These are phyloP conservation scores for Leishmania gerbilli DNA, from an alignment of 208 protist species.

Conservation along the genomic window DNA sequence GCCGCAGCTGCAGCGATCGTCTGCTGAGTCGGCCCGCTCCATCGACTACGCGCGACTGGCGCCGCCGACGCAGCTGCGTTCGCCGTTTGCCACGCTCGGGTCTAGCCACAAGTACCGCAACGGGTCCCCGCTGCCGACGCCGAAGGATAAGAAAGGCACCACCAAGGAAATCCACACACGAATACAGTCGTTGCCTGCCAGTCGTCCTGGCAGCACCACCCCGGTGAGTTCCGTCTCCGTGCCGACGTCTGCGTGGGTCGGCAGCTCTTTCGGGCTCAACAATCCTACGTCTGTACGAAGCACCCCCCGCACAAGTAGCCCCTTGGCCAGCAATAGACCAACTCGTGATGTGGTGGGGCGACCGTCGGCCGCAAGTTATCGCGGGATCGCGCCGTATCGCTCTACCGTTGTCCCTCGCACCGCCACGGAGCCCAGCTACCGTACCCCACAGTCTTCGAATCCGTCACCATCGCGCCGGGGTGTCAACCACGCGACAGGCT, in stretches of 20 bases:
- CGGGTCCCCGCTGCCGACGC: conserved; percentile 72
- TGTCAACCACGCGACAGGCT: neutral
- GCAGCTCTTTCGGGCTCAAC: neutral
- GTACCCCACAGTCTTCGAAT: conserved; percentile 7
- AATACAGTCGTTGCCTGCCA: conserved; percentile 23
- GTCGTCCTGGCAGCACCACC: conserved; percentile 9
- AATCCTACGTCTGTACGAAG: conserved; percentile 5
- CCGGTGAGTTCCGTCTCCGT: conserved; percentile 11
- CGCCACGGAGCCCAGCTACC: conserved; percentile 4
- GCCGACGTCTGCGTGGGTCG: neutral
- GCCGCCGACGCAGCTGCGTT: conserved; percentile 40
- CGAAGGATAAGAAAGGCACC: conserved; percentile 47
- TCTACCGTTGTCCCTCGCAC: conserved; percentile 17
- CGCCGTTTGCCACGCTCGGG: conserved; percentile 65
- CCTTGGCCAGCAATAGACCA: conserved; percentile 4
- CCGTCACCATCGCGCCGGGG: conserved; percentile 16
- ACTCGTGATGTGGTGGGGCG: conserved; percentile 12
- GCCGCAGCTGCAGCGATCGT: conserved; percentile 17
- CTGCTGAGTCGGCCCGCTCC: conserved; percentile 24
- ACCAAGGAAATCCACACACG: conserved; percentile 16
- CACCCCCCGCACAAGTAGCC: neutral
- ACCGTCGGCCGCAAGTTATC: conserved; percentile 42
- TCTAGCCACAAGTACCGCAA: conserved; percentile 84
- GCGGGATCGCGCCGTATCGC: conserved; percentile 60
- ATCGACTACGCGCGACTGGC: conserved; percentile 50